phyloP scores from a whole-genome alignment of 768 basidiomycete species.

The Mycena rebaudengoi region DNA sequence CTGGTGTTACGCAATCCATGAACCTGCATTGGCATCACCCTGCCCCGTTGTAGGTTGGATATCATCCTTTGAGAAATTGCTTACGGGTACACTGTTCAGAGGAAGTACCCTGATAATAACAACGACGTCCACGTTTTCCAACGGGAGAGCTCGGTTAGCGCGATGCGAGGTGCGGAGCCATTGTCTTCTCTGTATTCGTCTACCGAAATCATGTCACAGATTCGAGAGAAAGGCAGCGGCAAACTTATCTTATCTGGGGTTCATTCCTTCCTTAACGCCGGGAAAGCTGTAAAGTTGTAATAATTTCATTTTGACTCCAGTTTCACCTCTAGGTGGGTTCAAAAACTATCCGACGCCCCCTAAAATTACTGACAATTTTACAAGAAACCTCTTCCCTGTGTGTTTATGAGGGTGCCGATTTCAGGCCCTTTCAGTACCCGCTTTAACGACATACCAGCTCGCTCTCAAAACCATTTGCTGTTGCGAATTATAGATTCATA shows the following conservation, averaged over 20 bases:
- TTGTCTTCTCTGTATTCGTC: background rate
- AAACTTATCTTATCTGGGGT: constrained; percentile 9
- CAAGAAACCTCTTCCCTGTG: too few relatives aligned
- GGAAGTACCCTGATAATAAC: background rate
- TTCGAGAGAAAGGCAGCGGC: constrained; percentile 13
- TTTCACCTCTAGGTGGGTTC: too few relatives aligned
- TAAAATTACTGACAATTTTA: too few relatives aligned
- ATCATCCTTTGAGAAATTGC: background rate
- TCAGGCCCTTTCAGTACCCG: too few relatives aligned
- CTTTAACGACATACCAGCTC: too few relatives aligned
- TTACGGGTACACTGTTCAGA: background rate
- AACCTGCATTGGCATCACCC: constrained; percentile 25
- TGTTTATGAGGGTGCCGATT: too few relatives aligned
- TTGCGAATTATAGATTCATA: too few relatives aligned
- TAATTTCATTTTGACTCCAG: too few relatives aligned
- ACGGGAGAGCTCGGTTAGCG: background rate
- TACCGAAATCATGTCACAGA: background rate
- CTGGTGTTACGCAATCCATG: constrained; percentile 16
- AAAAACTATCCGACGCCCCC: too few relatives aligned
- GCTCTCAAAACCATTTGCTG: too few relatives aligned
- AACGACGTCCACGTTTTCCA: constrained; percentile 5
- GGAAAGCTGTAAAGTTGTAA: too few relatives aligned
- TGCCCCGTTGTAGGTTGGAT: constrained; percentile 3
- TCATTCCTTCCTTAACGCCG: constrained; percentile 15
- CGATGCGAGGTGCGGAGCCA: background rate